These are phyloP conservation scores for Candida gigantensis DNA, from an alignment of 1,139 yeast genomes.

Conservation along the genomic window DNA sequence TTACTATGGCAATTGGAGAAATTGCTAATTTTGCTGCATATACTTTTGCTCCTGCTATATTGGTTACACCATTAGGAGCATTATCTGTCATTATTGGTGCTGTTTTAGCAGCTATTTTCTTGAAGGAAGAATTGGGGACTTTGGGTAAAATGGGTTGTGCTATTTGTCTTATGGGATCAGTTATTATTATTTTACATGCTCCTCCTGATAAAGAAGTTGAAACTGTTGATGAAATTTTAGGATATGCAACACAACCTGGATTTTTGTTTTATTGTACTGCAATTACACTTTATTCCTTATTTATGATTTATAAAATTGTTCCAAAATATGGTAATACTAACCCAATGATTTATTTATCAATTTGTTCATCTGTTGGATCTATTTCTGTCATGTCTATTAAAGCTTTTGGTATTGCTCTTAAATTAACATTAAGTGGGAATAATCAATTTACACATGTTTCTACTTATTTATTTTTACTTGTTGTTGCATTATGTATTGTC, in stretches of 20 bases:
- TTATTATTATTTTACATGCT: constrained; percentile 88
- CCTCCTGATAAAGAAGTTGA: constrained; percentile 89
- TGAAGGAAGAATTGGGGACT: constrained; percentile 84
- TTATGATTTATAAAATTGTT: constrained; percentile 82
- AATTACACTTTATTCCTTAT: constrained; percentile 66
- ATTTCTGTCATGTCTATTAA: constrained; percentile 90
- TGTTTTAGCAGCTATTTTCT: constrained; percentile 78
- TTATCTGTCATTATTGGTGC: constrained; percentile 89
- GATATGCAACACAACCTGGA: constrained; percentile 79
- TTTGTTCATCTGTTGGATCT: constrained; percentile 89
- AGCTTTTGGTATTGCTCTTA: constrained; percentile 91
- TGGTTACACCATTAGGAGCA: constrained; percentile 92
- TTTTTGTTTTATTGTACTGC: constrained; percentile 66
- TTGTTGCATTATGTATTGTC: constrained; percentile 78
- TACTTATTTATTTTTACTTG: constrained; percentile 77
- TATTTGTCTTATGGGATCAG: constrained; percentile 83
- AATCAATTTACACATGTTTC: constrained; percentile 86
- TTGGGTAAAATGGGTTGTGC: constrained; percentile 96
- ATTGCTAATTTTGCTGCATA: constrained; percentile 93
- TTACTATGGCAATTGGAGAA: constrained; percentile 90
- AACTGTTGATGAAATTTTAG: constrained; percentile 85
- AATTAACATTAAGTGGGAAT: constrained; percentile 82
- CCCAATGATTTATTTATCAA: constrained; percentile 88
- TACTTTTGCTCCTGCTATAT: constrained; percentile 91
- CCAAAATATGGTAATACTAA: constrained; percentile 79